These are phyloP conservation scores for Penicillium goetzii DNA, from an alignment of 495 filamentous ascomycete species.

Conservation along the genomic window DNA sequence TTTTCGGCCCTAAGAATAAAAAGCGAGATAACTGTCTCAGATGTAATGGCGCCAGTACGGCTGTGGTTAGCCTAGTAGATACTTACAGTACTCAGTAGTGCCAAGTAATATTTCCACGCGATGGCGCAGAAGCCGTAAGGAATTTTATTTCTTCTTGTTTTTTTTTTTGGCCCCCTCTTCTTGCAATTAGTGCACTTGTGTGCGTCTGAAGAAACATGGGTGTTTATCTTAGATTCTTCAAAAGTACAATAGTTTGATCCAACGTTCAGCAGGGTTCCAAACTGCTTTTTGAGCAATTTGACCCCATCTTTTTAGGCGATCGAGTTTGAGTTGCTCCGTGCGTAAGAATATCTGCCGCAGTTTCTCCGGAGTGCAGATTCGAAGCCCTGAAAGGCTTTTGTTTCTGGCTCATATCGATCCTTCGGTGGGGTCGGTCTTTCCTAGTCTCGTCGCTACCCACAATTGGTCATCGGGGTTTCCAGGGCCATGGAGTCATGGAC, in stretches of 20 bases:
- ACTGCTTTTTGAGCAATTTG: background rate
- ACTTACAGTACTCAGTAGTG: background rate
- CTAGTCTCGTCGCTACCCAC: background rate
- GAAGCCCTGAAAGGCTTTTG: background rate
- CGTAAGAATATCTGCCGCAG: background rate
- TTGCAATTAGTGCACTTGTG: background rate
- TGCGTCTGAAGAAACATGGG: background rate
- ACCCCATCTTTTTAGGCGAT: background rate
- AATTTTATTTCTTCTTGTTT: background rate
- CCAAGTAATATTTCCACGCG: background rate
- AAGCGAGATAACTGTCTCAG: constrained; percentile 4
- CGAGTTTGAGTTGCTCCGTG: background rate
- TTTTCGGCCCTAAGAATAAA: background rate
- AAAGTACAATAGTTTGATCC: background rate
- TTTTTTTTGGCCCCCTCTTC: background rate
- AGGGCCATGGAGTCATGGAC: background rate
- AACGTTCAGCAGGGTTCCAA: background rate
- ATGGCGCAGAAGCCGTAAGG: background rate
- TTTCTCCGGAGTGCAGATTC: background rate
- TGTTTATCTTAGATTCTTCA: background rate
- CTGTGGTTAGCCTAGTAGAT: background rate
- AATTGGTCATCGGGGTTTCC: background rate
- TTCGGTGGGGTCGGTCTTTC: background rate
- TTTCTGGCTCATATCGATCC: background rate
- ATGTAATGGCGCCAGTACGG: background rate